Base-by-base conservation (phyloP, 78 protist genomes). In the Isochrysis galbana region DNA sequence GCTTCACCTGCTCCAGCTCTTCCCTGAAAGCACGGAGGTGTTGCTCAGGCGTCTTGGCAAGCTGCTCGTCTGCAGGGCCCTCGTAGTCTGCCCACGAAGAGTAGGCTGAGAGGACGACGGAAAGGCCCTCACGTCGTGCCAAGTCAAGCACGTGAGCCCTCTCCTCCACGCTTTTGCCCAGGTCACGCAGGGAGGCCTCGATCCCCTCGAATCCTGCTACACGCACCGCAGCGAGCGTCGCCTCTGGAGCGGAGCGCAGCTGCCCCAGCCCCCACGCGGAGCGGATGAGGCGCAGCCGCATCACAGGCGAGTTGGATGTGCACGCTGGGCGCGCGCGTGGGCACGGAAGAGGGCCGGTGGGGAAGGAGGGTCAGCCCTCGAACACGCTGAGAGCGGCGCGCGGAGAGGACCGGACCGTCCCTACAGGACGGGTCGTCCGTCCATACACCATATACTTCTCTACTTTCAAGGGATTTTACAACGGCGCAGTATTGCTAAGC, bases 131-230 rank as follows among this genome's bases (percentile, higher is more conserved):
- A 14, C 21, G 4, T 14, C 7, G 42, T 25, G 46, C 48, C 42
- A 25, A 21, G 23, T 7, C n/a, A 38, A 19, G 10, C 19, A 22
- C 26, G 23, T 1, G 23, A 7, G 17, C 38, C 1, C 86, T 44
- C 47, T 4, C 48, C 42, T 77, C 48, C 11, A 7, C 46, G 47
- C 25, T 1, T n/a, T 29, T n/a, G 47, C 86, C 86, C 48, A 77
- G 32, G 86, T 77, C 86, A n/a, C 21, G n/a, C 17, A 77, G 86
- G 32, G 47, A 41, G 11, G 86, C 86, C 86, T 77, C 86, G 47
- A 77, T 5, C 29, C 86, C 86, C 38, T 36, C 47, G 34, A 38
- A 77, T 1, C 86, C 47, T 2, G 47, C 1, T 5, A 7, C 26
- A 46, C 32, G 42, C 21, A 41, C 14, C 36, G 10, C 48, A 10